Conservation (phyloP, 305 asterid genomes). For the Fraxinus sp. region DNA sequence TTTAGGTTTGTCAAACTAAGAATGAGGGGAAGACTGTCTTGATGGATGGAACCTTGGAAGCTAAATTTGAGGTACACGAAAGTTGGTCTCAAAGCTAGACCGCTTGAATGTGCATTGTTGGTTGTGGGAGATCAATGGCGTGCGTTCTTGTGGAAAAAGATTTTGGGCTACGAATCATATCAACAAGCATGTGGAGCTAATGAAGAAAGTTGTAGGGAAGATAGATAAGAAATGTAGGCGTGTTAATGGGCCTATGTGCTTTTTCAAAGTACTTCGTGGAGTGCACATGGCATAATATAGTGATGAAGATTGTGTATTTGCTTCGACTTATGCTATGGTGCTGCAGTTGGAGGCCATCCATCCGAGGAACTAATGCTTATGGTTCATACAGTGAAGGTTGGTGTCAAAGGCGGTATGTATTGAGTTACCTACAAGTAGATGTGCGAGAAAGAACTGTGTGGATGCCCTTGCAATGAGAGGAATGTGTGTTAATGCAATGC, state of each 20-base stretch:
- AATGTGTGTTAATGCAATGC: background rate
- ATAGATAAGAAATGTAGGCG: background rate
- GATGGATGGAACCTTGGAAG: background rate
- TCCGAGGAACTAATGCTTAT: background rate
- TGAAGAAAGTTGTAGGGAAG: background rate
- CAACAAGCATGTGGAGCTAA: background rate
- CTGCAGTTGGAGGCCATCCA: background rate
- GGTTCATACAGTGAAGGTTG: background rate
- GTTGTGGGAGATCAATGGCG: background rate
- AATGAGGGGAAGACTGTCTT: background rate
- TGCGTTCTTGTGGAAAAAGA: background rate
- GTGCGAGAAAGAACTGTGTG: background rate
- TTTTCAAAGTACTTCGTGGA: background rate
- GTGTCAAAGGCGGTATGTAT: background rate
- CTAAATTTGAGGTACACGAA: background rate
- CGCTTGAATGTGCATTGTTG: background rate
- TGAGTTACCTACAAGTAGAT: background rate
- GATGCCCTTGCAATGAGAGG: background rate
- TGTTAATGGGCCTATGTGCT: background rate
- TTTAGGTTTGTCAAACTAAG: background rate
- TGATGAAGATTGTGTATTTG: background rate
- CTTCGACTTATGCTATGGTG: background rate
- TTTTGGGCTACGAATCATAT: background rate
- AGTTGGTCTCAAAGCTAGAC: background rate
- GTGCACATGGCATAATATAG: background rate